phyloP scores from a whole-genome alignment of 2,329 filamentous ascomycete species.

The Botrytis pseudocinerea region DNA sequence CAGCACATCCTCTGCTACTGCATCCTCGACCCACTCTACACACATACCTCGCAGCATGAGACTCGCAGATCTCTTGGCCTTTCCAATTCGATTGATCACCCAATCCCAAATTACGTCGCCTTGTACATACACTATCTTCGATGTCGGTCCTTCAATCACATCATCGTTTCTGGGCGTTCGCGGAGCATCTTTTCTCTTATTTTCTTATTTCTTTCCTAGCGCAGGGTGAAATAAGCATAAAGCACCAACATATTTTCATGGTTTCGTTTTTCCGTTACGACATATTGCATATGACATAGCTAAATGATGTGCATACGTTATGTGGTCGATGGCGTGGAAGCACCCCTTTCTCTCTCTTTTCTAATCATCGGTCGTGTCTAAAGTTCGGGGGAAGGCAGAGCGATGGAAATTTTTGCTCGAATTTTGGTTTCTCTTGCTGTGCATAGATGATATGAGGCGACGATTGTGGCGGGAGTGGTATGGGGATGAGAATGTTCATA shows the following conservation, averaged over 20 bases:
- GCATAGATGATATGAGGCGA: constrained; percentile 1
- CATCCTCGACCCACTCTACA: neutral
- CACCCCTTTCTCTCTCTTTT: constrained; percentile 1
- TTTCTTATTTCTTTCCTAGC: constrained; percentile 25
- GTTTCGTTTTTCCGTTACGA: constrained; percentile 11
- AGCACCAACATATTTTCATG: constrained; percentile 4
- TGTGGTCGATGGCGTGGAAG: neutral
- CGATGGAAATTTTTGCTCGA: neutral
- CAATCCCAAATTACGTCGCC: constrained; percentile 5
- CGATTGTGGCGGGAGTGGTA: neutral
- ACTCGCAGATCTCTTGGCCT: neutral
- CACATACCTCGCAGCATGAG: neutral
- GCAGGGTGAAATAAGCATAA: constrained; percentile 24
- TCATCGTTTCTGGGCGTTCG: constrained; percentile 17
- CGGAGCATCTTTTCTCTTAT: constrained; percentile 6
- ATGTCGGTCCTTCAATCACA: neutral
- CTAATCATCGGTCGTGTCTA: neutral
- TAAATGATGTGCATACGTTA: constrained; percentile 9
- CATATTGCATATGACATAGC: constrained; percentile 12
- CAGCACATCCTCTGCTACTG: constrained; percentile 3
- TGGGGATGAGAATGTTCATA: constrained; percentile 10
- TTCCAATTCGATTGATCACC: constrained; percentile 2
- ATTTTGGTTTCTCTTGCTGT: constrained; percentile 15
- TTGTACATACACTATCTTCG: constrained; percentile 19
- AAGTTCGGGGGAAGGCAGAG: neutral